Evolutionary conservation across 169 alveolate species (phyloP).

Genomic region (Plasmodium gaboni): DNA sequence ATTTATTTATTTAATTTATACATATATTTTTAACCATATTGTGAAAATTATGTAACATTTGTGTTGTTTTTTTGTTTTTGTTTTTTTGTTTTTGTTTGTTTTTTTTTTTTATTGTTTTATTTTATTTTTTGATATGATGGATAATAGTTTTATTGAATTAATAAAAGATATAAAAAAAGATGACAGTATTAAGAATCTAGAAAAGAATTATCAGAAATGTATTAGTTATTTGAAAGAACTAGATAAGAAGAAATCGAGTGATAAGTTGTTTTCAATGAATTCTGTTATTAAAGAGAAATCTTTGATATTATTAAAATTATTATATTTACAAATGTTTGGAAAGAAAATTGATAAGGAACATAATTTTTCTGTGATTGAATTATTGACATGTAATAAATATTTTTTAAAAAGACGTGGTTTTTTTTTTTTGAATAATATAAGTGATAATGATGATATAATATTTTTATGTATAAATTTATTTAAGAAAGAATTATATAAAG

Average conservation of each 20-base stretch:
- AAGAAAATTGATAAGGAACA: constrained; percentile 56
- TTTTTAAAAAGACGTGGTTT: constrained; percentile 37
- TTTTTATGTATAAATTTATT: constrained; percentile 41
- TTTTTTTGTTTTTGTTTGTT: too few relatives aligned
- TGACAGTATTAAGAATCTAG: constrained; percentile 39
- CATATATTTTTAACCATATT: too few relatives aligned
- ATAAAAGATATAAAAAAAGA: constrained; percentile 62
- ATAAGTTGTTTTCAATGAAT: constrained; percentile 14
- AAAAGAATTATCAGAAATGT: constrained; percentile 37
- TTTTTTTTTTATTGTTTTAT: too few relatives aligned
- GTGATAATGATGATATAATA: constrained; percentile 32
- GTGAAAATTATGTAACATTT: too few relatives aligned
- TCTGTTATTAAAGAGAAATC: constrained; percentile 37
- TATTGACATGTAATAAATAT: constrained; percentile 56
- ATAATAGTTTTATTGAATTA: constrained; percentile 35
- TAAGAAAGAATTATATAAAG: constrained; percentile 47
- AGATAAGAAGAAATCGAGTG: constrained; percentile 28
- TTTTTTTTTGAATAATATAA: constrained; percentile 31
- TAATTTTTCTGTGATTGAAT: constrained; percentile 40
- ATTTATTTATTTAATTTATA: too few relatives aligned
- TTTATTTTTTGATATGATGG: neutral
- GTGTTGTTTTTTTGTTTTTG: too few relatives aligned
- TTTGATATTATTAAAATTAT: constrained; percentile 9
- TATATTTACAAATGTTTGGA: constrained; percentile 65
- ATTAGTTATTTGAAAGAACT: constrained; percentile 21